Base-by-base conservation (phyloP, 176 grass and related monocot species). In the Otatea glauca region DNA sequence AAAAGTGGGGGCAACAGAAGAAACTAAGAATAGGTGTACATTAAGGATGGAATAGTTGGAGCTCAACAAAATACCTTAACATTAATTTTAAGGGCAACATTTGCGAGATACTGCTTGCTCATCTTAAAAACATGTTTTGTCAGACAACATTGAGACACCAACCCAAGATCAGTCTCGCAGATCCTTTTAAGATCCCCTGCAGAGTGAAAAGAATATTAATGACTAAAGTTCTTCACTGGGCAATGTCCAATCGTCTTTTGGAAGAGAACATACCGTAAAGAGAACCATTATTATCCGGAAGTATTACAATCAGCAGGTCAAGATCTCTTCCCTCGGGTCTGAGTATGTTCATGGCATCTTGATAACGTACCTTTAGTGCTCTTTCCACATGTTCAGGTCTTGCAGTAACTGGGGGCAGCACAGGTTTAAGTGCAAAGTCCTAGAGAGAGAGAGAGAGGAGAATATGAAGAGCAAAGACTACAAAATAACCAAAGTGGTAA, bases 61-160 rank as follows among this genome's bases (percentile, higher is more conserved):
- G 54, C 5, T 38, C 54, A 35, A 84, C 4, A 56, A 68, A 77
- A 70, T 72, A 94, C 95, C 92, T 97, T 97, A 13, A 97, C 95
- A 71, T 97, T 97, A 61, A 97, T 97, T 85, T 97, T 97, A 25
- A 97, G 90, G 49, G 95, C 88, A 86, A 97, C 92, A 82, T 97
- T 97, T 56, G 95, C 95, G 53, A 97, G 88, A 84, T 94, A 97
- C 84, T 97, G 95, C 65, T 92, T 94, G 89, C 88, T 94, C 92
- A 92, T 94, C 87, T 89, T 94, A 70, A 92, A 94, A 91, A 94
- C 95, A 92, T 97, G 92, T 78, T 97, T 97, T 4, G 90, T 94
- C 72, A 97, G 77, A 81, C 95, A 97, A 86, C 95, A 97, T 64
- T 97, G 95, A 69, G 95, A 94, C 55, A 97, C 95, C 92, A 97